Conservation (phyloP, 73 alveolate genomes). For the Paramecium caudatum region DNA sequence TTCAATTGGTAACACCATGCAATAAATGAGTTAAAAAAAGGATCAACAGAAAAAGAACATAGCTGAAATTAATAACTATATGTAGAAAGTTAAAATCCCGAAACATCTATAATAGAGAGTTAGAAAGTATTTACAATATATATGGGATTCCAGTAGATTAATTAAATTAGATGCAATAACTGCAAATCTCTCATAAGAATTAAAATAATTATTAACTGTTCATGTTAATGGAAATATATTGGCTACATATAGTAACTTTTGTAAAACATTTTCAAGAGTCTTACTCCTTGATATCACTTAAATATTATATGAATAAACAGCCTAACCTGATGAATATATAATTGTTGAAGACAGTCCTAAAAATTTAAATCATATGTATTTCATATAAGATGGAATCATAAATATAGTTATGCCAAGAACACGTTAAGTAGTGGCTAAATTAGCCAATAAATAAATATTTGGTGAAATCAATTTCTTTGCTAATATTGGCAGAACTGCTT, state of each 20-base stretch:
- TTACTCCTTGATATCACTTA: slow-evolving; percentile 50
- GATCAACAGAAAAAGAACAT: slow-evolving; percentile 64
- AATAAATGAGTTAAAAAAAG: slow-evolving; percentile 62
- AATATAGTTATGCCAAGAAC: slow-evolving; percentile 72
- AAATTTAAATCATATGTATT: slow-evolving; percentile 82
- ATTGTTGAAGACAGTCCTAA: slow-evolving; percentile 89
- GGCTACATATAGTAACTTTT: not conserved
- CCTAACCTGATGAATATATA: slow-evolving; percentile 87
- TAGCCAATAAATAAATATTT: slow-evolving; percentile 64
- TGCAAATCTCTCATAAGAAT: not conserved
- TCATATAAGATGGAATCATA: slow-evolving; percentile 88
- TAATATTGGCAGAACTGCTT: slow-evolving; percentile 74
- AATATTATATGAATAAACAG: slow-evolving; percentile 85
- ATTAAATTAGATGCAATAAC: not conserved
- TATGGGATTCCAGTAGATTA: slow-evolving; percentile 67
- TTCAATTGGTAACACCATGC: slow-evolving; percentile 75
- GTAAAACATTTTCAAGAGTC: not conserved
- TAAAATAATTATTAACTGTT: slow-evolving; percentile 18
- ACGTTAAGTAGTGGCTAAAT: slow-evolving; percentile 30
- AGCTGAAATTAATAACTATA: slow-evolving; percentile 75
- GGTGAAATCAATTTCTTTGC: slow-evolving; percentile 84
- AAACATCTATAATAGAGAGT: slow-evolving; percentile 67
- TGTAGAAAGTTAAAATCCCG: slow-evolving; percentile 74
- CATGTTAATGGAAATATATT: not conserved
- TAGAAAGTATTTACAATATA: slow-evolving; percentile 73